Evolutionary conservation across 2,329 filamentous ascomycete genomes (phyloP).

Genomic region (Tolypocladium tropicale): DNA sequence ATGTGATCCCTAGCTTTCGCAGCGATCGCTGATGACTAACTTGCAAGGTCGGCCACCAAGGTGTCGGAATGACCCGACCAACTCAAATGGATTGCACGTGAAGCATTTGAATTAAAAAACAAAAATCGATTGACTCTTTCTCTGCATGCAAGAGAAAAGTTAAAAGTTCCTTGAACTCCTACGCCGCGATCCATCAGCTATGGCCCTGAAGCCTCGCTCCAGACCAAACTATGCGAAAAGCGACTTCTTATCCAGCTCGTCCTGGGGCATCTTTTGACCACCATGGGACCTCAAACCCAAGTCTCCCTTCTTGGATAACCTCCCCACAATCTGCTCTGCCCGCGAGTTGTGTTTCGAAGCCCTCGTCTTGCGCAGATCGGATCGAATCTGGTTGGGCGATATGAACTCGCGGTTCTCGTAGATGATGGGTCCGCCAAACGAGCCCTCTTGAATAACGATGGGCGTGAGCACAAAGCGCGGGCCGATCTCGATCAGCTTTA

Average conservation of each 20-base stretch:
- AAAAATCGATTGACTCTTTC: neutral
- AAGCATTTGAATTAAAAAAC: neutral
- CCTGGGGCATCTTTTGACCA: constrained; percentile 49
- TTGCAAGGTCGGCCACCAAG: too few species aligned
- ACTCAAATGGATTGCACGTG: neutral
- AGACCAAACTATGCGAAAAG: constrained; percentile 56
- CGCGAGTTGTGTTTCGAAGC: constrained; percentile 69
- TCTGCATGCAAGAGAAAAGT: neutral
- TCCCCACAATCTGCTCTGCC: constrained; percentile 63
- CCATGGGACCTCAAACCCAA: constrained; percentile 64
- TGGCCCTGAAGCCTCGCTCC: neutral
- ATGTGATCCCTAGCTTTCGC: neutral
- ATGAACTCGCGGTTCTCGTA: constrained; percentile 98
- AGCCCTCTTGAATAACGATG: constrained; percentile 89
- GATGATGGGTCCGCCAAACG: constrained; percentile 91
- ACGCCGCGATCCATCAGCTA: neutral
- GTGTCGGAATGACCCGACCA: neutral
- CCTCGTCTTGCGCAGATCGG: constrained; percentile 68
- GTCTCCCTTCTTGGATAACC: constrained; percentile 62
- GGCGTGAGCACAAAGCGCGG: constrained; percentile 88
- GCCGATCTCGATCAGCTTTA: constrained; percentile 85
- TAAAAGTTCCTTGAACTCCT: neutral
- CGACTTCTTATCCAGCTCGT: constrained; percentile 65
- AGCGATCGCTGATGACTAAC: neutral
- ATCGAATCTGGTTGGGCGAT: constrained; percentile 85